phyloP scores from a whole-genome alignment of 208 protist genomes.

The Porcisia deanei region DNA sequence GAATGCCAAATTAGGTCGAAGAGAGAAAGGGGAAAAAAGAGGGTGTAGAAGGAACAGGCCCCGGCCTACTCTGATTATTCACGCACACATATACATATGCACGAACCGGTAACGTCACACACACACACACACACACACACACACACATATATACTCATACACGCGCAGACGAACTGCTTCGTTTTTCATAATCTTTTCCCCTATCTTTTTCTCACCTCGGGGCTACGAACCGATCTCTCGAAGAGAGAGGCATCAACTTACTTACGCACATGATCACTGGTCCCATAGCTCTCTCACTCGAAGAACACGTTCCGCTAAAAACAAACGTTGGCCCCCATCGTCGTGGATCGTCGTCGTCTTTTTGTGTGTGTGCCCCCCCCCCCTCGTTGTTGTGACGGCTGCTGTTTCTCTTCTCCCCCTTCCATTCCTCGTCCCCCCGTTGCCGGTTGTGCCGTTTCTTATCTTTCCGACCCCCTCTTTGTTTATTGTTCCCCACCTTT shows the following conservation, averaged over 20 bases:
- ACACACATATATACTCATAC: neutral
- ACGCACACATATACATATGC: neutral
- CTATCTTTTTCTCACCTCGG: slow-evolving; percentile 6
- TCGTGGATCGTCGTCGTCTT: too few relatives aligned
- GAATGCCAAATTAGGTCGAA: neutral
- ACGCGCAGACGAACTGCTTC: neutral
- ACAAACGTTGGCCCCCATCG: too few relatives aligned
- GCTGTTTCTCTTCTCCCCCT: neutral
- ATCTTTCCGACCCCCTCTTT: neutral
- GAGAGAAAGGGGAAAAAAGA: neutral
- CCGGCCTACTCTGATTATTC: too few relatives aligned
- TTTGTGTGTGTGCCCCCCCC: too few relatives aligned
- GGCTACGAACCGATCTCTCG: too few relatives aligned
- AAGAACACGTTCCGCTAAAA: too few relatives aligned
- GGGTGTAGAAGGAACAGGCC: too few relatives aligned
- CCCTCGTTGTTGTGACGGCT: too few relatives aligned
- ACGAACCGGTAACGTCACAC: neutral
- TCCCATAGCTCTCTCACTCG: neutral
- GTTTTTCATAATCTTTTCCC: slow-evolving; percentile 6
- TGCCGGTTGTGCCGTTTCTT: neutral
- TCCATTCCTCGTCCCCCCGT: neutral
- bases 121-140: neutral
- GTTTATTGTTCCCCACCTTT: neutral
- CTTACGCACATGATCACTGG: neutral
- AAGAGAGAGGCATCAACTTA: too few relatives aligned